Evolutionary conservation across 352 stramenopile species (phyloP), one percentile per base, ranked within the genome.

Genomic region (Pythium angustatum): DNA sequence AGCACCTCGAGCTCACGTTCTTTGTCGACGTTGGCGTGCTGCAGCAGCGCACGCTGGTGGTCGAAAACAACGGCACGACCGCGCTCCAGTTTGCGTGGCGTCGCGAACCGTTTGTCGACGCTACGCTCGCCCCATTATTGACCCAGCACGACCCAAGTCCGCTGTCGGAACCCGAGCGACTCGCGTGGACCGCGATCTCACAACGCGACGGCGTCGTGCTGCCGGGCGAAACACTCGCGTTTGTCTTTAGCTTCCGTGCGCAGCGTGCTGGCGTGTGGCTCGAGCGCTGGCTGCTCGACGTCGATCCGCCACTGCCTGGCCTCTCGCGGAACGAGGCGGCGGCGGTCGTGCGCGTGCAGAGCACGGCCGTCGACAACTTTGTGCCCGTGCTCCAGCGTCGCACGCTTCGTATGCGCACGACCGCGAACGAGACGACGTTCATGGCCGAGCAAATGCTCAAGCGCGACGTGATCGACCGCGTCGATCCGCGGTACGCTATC

Each of bases 201-300:
- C 62, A 71, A 47, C 54, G 67, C 6, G 55, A 77, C n/a, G 83
- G 76, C 19, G 76, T 70, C 5, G 40, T 90, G 6, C 62, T 91
- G n/a, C 84, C 86, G 0, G 72, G 75, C 15, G 83, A 91, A 45
- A 63, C 30, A 1, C 50, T 79, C n/a, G 56, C 58, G 26, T 85
- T 94, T 54, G 65, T 64, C 12, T 92, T 94, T 58, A 82, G 71
- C 12, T 94, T 93, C 45, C 36, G 66, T 24, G 79, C 84, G 2
- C 56, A 68, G 27, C 53, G 58, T 26, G 50, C 82, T 26, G 83
- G 86, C 5, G 44, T 86, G 9, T 91, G 79, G 58, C 58, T 91
- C 5, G 86, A 93, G 51, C 83, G 85, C 31, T 94, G 86, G 86
- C 34, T 85, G 14, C 58, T 94, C 4, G 76, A 86, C 33, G 68